Evolutionary conservation across 129 eudicot species (phyloP).

Genomic region (Smallanthus sonchifolius): DNA sequence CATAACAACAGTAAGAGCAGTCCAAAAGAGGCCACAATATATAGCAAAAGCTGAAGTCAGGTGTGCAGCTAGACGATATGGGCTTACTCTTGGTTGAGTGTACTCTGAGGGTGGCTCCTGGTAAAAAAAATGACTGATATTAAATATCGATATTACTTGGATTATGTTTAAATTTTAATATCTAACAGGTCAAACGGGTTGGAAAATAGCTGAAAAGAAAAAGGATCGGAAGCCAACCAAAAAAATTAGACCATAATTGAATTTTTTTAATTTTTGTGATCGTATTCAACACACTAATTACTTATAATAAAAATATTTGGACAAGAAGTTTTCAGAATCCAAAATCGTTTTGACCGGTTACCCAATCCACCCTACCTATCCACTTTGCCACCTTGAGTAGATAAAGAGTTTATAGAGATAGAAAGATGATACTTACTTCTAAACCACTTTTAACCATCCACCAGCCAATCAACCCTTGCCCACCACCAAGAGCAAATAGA

Average conservation of each 20-base stretch:
- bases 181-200: slow-evolving; percentile 1
- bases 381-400: neutral
- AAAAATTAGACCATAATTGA: neutral
- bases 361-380: neutral
- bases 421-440: slow-evolving; percentile 46
- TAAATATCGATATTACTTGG: neutral
- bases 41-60: slow-evolving; percentile 87
- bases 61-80: slow-evolving; percentile 95
- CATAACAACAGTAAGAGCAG: slow-evolving; percentile 94
- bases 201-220: neutral
- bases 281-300: neutral
- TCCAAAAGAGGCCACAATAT: slow-evolving; percentile 91
- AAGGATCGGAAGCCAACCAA: neutral
- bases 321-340: neutral
- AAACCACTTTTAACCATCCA: slow-evolving; percentile 99
- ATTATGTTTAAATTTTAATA: neutral
- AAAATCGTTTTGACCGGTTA: neutral
- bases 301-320: neutral
- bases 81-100: slow-evolving; percentile 90
- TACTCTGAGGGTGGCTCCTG: slow-evolving; percentile 87
- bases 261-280: neutral
- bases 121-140: neutral
- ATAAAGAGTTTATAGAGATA: neutral
- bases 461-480: slow-evolving; percentile 96
- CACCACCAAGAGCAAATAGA: slow-evolving; percentile 93